Conservation (phyloP, 2,329 filamentous ascomycete species). For the Aspergillus viridinutans region DNA sequence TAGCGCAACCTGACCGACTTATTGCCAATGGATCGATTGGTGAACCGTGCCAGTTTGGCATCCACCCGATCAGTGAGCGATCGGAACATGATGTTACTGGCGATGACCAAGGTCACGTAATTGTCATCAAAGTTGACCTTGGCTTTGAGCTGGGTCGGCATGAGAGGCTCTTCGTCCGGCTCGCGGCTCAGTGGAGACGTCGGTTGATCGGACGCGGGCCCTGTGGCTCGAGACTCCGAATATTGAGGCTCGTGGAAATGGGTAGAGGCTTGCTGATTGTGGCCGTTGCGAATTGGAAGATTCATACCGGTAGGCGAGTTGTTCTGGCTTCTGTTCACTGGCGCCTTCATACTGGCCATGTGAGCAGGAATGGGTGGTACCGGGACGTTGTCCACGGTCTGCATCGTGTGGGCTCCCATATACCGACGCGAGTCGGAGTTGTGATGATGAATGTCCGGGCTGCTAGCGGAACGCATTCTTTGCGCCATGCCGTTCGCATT, state of each 20-base stretch:
- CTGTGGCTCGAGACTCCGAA: constrained; percentile 27
- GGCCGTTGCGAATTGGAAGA: constrained; percentile 63
- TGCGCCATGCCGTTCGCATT: constrained; percentile 54
- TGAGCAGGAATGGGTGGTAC: constrained; percentile 75
- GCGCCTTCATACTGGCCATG: constrained; percentile 54
- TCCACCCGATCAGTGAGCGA: constrained; percentile 94
- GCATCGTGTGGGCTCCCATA: constrained; percentile 53
- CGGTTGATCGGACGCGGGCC: constrained; percentile 26
- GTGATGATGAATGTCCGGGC: constrained; percentile 80
- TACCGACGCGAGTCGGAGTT: constrained; percentile 48
- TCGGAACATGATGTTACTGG: constrained; percentile 91
- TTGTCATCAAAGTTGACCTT: constrained; percentile 91
- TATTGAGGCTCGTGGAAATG: constrained; percentile 40
- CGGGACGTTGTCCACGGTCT: constrained; percentile 56
- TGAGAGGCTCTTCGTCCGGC: constrained; percentile 41
- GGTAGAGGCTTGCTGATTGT: constrained; percentile 56
- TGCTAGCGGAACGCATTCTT: constrained; percentile 86
- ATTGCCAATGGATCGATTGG: constrained; percentile 74
- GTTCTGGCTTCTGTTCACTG: constrained; percentile 71
- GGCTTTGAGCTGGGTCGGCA: constrained; percentile 81
- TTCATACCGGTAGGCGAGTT: constrained; percentile 70
- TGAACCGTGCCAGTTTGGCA: constrained; percentile 84
- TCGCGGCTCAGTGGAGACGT: constrained; percentile 33
- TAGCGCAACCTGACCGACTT: constrained; percentile 85
- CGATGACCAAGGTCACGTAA: constrained; percentile 92